Conservation (phyloP, 2,329 filamentous ascomycete species). For the Phyllosticta capitalensis region DNA sequence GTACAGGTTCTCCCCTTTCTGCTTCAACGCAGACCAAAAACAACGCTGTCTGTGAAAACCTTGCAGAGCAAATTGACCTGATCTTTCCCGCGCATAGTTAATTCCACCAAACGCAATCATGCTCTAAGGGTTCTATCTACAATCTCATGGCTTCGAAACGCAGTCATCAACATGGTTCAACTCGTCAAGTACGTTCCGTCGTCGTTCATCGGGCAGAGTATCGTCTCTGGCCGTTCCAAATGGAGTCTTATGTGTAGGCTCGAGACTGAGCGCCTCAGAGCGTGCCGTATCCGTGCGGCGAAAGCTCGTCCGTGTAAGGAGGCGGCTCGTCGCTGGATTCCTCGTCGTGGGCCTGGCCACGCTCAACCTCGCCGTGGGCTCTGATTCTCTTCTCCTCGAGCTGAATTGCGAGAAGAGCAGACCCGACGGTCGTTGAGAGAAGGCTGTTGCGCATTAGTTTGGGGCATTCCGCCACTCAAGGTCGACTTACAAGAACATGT, state of each 20-base stretch:
- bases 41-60: no score
- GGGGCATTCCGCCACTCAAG: background rate
- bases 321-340: background rate
- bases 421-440: constrained; percentile 74
- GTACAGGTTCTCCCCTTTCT: no score
- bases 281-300: background rate
- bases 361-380: background rate
- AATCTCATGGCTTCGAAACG: background rate
- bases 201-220: background rate
- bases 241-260: background rate
- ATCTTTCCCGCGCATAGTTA: background rate
- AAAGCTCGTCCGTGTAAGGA: background rate
- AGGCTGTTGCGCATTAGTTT: constrained; percentile 34
- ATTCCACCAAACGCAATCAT: background rate
- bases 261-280: background rate
- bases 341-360: background rate
- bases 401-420: constrained; percentile 75
- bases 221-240: background rate
- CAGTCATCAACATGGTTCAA: background rate
- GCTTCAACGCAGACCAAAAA: no score
- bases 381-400: constrained; percentile 50
- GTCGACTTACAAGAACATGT: constrained; percentile 65
- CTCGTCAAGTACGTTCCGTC: background rate
- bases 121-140: background rate
- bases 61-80: background rate